Conservation (phyloP, 768 basidiomycete species). For the Bullera alba region DNA sequence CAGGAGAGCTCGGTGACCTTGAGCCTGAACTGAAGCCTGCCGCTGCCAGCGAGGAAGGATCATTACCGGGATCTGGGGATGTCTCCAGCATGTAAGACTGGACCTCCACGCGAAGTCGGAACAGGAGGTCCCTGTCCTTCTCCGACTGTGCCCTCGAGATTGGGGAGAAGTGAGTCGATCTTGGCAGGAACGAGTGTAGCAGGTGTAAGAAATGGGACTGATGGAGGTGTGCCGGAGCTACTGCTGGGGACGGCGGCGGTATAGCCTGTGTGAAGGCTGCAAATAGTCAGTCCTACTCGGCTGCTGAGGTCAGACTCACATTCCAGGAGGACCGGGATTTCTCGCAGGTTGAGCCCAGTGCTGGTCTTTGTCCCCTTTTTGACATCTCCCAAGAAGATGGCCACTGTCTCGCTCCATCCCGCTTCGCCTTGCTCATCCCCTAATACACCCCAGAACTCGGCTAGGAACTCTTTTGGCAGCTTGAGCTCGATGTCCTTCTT, state of each 20-base stretch:
- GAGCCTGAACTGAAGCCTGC: not conserved
- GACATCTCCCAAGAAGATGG: constrained; percentile 20
- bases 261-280: constrained; percentile 25
- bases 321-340: constrained; percentile 37
- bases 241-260: constrained; percentile 8
- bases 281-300: not conserved
- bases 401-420: constrained; percentile 21
- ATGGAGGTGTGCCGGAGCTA: constrained; percentile 17
- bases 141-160: constrained; percentile 23
- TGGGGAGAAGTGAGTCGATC: constrained; percentile 25
- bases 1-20: not conserved
- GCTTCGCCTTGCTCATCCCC: constrained; percentile 37
- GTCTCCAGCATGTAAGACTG: constrained; percentile 27
- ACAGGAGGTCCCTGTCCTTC: constrained; percentile 34
- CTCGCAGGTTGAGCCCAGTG: constrained; percentile 38
- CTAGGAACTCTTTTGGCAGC: constrained; percentile 41
- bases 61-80: constrained; percentile 13
- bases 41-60: constrained; percentile 2
- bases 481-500: constrained; percentile 19
- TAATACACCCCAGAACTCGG: constrained; percentile 39
- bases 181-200: constrained; percentile 24
- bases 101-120: constrained; percentile 32
- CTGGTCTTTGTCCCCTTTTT: constrained; percentile 43
- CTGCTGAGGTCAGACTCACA: constrained; percentile 8
- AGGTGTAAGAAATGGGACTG: constrained; percentile 33